Evolutionary conservation across 805 yeast species (phyloP), one percentile per base, ranked within the genome.

Genomic region (Kuraishia capsulata): DNA sequence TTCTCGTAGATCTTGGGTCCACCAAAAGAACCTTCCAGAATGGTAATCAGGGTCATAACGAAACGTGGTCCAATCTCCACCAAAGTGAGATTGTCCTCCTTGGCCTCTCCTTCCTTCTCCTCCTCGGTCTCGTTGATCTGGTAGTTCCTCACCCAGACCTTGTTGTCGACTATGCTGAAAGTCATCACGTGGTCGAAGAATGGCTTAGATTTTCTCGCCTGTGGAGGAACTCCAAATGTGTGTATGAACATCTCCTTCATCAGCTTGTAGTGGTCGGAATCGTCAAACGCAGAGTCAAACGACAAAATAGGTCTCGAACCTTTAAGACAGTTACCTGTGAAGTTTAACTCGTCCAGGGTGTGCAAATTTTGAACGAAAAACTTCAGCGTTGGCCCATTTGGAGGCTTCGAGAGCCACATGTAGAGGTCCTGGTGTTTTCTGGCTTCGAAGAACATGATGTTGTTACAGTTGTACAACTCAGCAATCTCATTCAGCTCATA

Each of bases 1-100:
- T 92, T 92, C 56, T 92, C 97, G 63, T 86, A 92, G 47, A 92
- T 88, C 71, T 89, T 87, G 46, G 97, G 96, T 17, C 98, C 98
- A 40, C 96, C 90, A 52, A 92, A 92, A 2, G 97, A 87, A 36
- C 98, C 98, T 66, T 92, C 97, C 46, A 90, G 71, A 38, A 92
- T 78, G 42, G 94, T 80, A 49, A 92, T 89, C 45, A 82, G 79
- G 3, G 97, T 90, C 67, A 92, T 71, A 25, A 92, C 97, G 47
- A 88, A 81, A 60, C 98, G 76, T 38, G 98, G 98, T 3, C 98
- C 98, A 49, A 92, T 87, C 67, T 92, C 98, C 42, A 92, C 83
- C 50, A 92, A 69, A 14, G 87, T 77, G 44, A 85, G 61, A 44
- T 87, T 86, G 30, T 77, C 77, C 8, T 53, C 53, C 28, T 57